These are phyloP conservation scores for Dinochytrium kinnereticum DNA, from an alignment of 371 early-diverging fungal genomes.

Conservation along the genomic window DNA sequence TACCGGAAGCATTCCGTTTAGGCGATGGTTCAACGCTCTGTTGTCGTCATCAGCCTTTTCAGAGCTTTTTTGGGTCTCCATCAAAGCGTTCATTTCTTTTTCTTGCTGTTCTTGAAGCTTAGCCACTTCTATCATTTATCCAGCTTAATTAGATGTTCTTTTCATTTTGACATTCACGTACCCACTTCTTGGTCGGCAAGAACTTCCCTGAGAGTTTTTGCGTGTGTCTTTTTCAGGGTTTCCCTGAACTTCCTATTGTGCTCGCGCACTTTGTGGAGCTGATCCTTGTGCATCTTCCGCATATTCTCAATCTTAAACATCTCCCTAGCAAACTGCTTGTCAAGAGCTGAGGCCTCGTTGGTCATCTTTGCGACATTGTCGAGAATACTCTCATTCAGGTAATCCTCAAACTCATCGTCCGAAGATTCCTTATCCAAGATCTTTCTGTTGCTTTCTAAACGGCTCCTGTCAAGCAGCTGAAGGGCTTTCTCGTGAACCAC, in stretches of 20 bases:
- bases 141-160: no score
- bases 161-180: no score
- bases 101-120: conserved; percentile 34
- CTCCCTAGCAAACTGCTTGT: conserved; percentile 30
- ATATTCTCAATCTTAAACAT: conserved; percentile 29
- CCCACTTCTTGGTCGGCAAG: conserved; percentile 29
- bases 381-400: conserved; percentile 14
- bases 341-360: conserved; percentile 15
- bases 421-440: conserved; percentile 13
- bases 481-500: conserved; percentile 13
- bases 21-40: conserved; percentile 39
- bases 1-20: conserved; percentile 42
- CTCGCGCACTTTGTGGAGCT: conserved; percentile 24
- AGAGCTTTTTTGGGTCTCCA: conserved; percentile 38
- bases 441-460: conserved; percentile 13
- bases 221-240: conserved; percentile 11
- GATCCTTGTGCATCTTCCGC: conserved; percentile 20
- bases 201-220: conserved; percentile 16
- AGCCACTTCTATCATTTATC: not conserved
- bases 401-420: conserved; percentile 19
- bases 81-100: conserved; percentile 42
- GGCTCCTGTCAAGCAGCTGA: conserved; percentile 21
- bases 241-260: conserved; percentile 25
- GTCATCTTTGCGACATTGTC: conserved; percentile 17
- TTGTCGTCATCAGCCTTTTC: conserved; percentile 46